phyloP scores from a whole-genome alignment of 768 basidiomycete species.

The Boletus vermiculosoides region DNA sequence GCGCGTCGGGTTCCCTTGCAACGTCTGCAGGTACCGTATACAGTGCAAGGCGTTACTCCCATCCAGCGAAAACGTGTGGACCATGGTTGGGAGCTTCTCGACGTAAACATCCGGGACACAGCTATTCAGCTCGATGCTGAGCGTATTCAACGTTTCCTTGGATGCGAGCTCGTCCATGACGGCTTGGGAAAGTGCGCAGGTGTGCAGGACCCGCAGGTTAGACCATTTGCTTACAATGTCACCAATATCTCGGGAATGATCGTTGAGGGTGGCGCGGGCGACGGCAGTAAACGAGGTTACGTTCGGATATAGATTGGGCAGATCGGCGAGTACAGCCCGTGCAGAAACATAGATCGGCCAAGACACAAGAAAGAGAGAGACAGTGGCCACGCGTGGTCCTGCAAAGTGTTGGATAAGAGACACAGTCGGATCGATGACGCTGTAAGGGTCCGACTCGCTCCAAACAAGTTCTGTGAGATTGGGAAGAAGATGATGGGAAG shows the following conservation, averaged over 20 bases:
- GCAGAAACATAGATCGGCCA: constrained; percentile 4
- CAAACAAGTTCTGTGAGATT: constrained; percentile 14
- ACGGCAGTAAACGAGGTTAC: constrained; percentile 14
- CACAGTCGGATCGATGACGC: constrained; percentile 4
- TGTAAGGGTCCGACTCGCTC: constrained; percentile 1
- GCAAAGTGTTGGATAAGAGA: constrained; percentile 14
- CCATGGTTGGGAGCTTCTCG: constrained; percentile 1
- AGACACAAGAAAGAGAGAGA: constrained; percentile 5
- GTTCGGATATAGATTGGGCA: constrained; percentile 14
- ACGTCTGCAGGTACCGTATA: constrained; percentile 8
- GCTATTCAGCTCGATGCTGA: constrained; percentile 10
- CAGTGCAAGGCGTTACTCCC: constrained; percentile 7
- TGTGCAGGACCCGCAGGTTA: constrained; percentile 2
- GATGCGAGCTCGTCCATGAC: constrained; percentile 11
- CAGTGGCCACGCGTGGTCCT: constrained; percentile 1
- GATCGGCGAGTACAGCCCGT: not conserved
- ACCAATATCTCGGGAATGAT: constrained; percentile 9
- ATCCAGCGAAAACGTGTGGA: constrained; percentile 10
- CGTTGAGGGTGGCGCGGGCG: constrained; percentile 7
- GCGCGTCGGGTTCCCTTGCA: constrained; percentile 1
- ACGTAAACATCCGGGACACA: not conserved
- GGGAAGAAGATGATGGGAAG: constrained; percentile 16
- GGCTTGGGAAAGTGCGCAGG: constrained; percentile 11
- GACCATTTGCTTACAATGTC: constrained; percentile 12
- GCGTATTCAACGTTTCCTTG: constrained; percentile 3